Conservation (phyloP, 306 rosid genomes). For the Trifolium pratense region DNA sequence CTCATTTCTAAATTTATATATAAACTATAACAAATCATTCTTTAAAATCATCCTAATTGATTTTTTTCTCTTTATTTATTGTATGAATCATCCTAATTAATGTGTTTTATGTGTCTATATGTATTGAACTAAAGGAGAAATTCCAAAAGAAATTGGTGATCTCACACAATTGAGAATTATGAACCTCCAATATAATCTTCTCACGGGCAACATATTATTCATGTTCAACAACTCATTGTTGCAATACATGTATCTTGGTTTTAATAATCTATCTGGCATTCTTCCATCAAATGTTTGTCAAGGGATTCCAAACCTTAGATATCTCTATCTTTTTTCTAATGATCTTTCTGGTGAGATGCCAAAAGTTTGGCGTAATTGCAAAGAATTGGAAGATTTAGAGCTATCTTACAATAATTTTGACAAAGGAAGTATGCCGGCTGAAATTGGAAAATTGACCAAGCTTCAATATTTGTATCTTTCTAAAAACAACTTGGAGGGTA, state of each 20-base stretch:
- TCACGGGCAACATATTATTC: slow-evolving; percentile 13
- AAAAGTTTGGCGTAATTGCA: slow-evolving; percentile 29
- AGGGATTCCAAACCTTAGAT: slow-evolving; percentile 21
- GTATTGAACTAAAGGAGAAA: slow-evolving; percentile 23
- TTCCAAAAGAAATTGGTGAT: slow-evolving; percentile 25
- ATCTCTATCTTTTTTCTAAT: background rate
- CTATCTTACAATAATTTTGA: background rate
- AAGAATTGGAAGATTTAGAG: background rate
- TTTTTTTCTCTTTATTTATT: too few relatives aligned
- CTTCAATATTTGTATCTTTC: slow-evolving; percentile 2
- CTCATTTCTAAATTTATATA: too few relatives aligned
- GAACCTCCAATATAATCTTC: background rate
- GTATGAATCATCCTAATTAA: background rate
- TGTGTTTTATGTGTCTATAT: background rate
- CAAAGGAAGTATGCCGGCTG: background rate
- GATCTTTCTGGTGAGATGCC: slow-evolving; percentile 18
- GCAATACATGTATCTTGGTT: background rate
- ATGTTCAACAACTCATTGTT: slow-evolving; percentile 20
- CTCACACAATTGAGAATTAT: background rate
- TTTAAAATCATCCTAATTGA: too few relatives aligned
- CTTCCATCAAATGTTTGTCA: slow-evolving; percentile 33
- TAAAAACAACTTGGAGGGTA: slow-evolving; percentile 13
- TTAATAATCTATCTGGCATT: slow-evolving; percentile 15
- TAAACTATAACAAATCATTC: too few relatives aligned
- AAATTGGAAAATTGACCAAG: slow-evolving; percentile 18